Conservation (phyloP, 2,329 filamentous ascomycete genomes). For the Colletotrichum agaves region DNA sequence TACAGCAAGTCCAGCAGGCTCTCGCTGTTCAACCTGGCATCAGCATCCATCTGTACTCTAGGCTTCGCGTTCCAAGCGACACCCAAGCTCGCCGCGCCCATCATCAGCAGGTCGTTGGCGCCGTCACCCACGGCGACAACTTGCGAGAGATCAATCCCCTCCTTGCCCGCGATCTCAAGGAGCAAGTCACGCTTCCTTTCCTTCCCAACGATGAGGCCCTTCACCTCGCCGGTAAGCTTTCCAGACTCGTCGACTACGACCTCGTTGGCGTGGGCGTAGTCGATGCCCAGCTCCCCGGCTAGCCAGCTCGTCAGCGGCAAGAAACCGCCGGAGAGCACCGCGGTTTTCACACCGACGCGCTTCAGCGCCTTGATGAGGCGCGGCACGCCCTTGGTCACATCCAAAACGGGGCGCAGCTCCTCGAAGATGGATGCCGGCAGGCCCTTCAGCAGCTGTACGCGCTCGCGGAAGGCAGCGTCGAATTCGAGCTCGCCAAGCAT, state of each 20-base stretch:
- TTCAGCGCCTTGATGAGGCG: conserved; percentile 81
- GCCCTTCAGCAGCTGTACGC: conserved; percentile 83
- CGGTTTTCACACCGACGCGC: conserved; percentile 84
- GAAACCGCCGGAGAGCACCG: conserved; percentile 93
- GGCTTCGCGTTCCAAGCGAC: conserved; percentile 90
- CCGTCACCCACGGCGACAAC: conserved; percentile 83
- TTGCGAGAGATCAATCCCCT: conserved; percentile 73
- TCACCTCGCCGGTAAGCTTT: conserved; percentile 76
- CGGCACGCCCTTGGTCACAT: conserved; percentile 83
- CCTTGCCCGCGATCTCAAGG: conserved; percentile 74
- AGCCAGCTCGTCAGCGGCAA: conserved; percentile 90
- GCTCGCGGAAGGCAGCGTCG: conserved; percentile 80
- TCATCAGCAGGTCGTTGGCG: conserved; percentile 85
- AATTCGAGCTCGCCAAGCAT: conserved; percentile 98
- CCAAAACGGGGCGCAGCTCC: conserved; percentile 77
- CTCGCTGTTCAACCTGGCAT: conserved; percentile 76
- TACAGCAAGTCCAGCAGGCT: conserved; percentile 79
- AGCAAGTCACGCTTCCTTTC: conserved; percentile 80
- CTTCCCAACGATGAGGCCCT: conserved; percentile 78
- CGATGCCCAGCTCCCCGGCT: conserved; percentile 80
- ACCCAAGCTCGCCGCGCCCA: conserved; percentile 78
- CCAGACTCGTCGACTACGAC: conserved; percentile 71
- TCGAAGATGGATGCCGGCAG: conserved; percentile 83
- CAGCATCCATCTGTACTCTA: conserved; percentile 80
- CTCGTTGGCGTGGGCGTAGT: conserved; percentile 90